Evolutionary conservation across 2,329 filamentous ascomycete species (phyloP), one percentile per base, ranked within the genome.

Genomic region (Aureobasidium subglaciale): DNA sequence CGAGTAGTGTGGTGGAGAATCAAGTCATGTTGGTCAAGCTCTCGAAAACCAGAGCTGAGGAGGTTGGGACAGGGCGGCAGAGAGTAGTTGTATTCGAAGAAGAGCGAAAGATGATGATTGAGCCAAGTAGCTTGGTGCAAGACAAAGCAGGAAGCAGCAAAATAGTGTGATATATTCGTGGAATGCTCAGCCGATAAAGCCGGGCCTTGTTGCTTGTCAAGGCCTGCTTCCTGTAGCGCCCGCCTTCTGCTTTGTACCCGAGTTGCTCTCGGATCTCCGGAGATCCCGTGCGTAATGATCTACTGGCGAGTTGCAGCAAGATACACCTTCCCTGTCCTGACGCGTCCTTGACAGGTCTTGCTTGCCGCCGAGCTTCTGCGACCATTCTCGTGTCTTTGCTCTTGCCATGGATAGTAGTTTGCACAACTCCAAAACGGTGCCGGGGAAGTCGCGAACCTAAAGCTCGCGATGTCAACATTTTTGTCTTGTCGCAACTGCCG

Each of bases 81-180:
- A 18, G 27, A 18, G 34, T 41, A 37, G 32, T 38, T 22, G 34
- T 37, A 41, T 29, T 10, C 35, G 38, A 30, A 15, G 6, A 30
- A 13, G 37, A 52, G 27, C 24, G 11, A 5, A 54, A 27, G 49
- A 25, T 27, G 48, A 38, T 37, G 34, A 50, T 50, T 22, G 9
- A 29, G 46, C 46, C 46, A 50, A 50, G 46, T 29, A 50, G 29
- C 34, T 50, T 37, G 46, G 46, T 38, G 24, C 37, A 15, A 50
- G 46, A 50, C 46, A 50, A 50, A 30, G 45, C 45, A 49, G 45
- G 45, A 49, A 8, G 32, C 32, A 35, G 15, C 16, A 48, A 48
- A 34, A 35, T 24, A 48, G 29, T 48, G 30, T 18, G 11, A 27
- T 32, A 46, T 22, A 15, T n/a, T 22, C 29, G 30, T 34, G 43